Percentiles rank a stretch among this genome's conserved stretches.
phyloP scores from a whole-genome alignment of 768 basidiomycete species.

The Paxillus involutus region DNA sequence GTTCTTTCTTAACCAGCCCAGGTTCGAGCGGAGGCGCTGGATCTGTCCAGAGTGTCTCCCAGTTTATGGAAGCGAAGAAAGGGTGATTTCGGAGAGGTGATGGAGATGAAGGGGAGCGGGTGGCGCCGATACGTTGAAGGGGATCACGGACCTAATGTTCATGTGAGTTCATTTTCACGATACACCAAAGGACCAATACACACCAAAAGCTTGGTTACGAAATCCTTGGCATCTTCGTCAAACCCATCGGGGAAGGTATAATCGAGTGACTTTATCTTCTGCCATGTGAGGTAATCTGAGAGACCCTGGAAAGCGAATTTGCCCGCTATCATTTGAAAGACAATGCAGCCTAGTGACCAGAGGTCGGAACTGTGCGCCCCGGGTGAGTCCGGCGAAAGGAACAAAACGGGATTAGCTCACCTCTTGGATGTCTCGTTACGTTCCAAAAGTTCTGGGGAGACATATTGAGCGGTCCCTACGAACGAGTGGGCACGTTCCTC shows the following conservation, averaged over 20 bases:
- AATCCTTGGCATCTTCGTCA: conserved; percentile 75
- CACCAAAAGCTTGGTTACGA: conserved; percentile 78
- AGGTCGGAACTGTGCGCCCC: conserved; percentile 70
- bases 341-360: conserved; percentile 93
- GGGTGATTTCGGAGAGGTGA: conserved; percentile 55
- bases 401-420: conserved; percentile 37
- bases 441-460: conserved; percentile 83
- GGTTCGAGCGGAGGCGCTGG: conserved; percentile 56
- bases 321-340: conserved; percentile 92
- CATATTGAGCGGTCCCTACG: conserved; percentile 90
- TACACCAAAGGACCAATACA: background rate
- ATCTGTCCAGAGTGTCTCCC: conserved; percentile 67
- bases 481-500: conserved; percentile 67
- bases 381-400: background rate
- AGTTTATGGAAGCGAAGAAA: conserved; percentile 59
- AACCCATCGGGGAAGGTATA: conserved; percentile 88
- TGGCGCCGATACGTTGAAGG: conserved; percentile 56
- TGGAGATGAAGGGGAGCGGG: conserved; percentile 38
- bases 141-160: conserved; percentile 57
- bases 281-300: conserved; percentile 93
- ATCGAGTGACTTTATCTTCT: conserved; percentile 87
- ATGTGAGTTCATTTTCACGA: background rate
- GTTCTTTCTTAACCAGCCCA: conserved; percentile 55
- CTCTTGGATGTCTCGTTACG: conserved; percentile 72
- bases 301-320: conserved; percentile 88